Base-by-base conservation (phyloP, 495 filamentous ascomycete genomes). In the Thermochaetoides thermophila region DNA sequence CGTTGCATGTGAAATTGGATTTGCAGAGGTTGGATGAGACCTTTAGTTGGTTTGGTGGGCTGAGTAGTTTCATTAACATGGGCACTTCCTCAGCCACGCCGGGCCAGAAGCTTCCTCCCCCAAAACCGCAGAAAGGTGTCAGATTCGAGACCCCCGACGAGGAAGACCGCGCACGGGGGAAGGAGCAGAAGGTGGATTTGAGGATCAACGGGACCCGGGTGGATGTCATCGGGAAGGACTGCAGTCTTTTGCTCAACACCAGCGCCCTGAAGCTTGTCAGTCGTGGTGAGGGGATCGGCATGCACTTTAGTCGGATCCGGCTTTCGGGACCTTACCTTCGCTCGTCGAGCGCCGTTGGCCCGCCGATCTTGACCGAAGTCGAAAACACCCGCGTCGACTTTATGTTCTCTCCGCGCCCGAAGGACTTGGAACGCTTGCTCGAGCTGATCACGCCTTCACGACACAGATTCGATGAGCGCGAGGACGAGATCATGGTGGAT, bases 401-500 rank as follows among this genome's bases (percentile, higher is more conserved):
- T 47, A 49, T 84, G 3, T 61, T 65, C 31, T 51, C 66, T 4
- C 87, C 91, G 0, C 78, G 77, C 34, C 75, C 87, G 31, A 64
- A 66, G 17, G 91, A 99, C 48, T 59, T 99, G 2, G 77, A 81
- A 42, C 69, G 76, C 27, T 66, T 99, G 5, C 58, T 99, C 10
- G 77, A 78, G 19, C 64, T 99, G 15, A 75, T 96, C 27, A 93
- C 81, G 7, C 91, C 91, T 0, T 93, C 85, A 2, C 86, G 83
- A 40, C 73, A 89, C 53, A 85, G 83, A 42, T 95, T 91, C 46
- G 85, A 91, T 35, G 72, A 80, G 28, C 80, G 85, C 39, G 58
- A 61, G 9, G 85, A 94, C 44, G 91, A 95, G 47, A 93, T 99
- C 37, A 73, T 99, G 60, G 65, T 96, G 8, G 89, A 96, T 39